Conservation (phyloP, 345 rosid genomes). For the Hibiscus trionum region DNA sequence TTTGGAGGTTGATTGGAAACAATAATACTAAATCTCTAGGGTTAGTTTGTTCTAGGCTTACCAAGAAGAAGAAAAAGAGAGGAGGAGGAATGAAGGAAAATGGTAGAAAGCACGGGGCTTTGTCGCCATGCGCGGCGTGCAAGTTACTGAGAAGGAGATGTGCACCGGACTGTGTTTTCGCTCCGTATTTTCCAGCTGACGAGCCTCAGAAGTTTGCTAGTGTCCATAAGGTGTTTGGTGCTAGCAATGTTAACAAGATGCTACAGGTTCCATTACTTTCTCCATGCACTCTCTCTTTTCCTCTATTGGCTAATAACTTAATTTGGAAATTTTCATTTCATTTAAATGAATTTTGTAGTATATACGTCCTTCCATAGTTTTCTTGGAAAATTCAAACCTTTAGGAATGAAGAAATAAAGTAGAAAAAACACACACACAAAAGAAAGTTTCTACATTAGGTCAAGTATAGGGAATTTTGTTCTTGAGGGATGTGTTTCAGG, state of each 20-base stretch:
- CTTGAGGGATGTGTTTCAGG: no score
- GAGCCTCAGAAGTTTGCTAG: slow-evolving; percentile 83
- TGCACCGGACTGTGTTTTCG: slow-evolving; percentile 66
- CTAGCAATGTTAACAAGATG: slow-evolving; percentile 93
- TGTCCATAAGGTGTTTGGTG: slow-evolving; percentile 92
- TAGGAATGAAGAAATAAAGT: neutral
- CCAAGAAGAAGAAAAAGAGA: neutral
- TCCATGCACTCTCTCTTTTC: neutral
- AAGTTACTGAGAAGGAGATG: slow-evolving; percentile 84
- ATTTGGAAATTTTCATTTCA: neutral
- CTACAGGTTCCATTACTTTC: slow-evolving; percentile 49
- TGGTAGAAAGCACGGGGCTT: slow-evolving; percentile 43
- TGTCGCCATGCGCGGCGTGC: slow-evolving; percentile 90
- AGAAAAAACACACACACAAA: neutral
- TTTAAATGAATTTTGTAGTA: neutral
- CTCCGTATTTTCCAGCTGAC: slow-evolving; percentile 85
- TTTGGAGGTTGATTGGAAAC: neutral
- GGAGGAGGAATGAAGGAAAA: slow-evolving; percentile 36
- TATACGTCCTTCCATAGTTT: no score
- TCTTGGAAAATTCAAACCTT: no score
- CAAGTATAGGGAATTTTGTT: no score
- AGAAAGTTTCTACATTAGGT: no score
- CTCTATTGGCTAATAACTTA: neutral
- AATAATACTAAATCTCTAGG: neutral
- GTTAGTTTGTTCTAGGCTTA: neutral